phyloP scores from a whole-genome alignment of 495 filamentous ascomycete genomes.

The Xylaria curta region DNA sequence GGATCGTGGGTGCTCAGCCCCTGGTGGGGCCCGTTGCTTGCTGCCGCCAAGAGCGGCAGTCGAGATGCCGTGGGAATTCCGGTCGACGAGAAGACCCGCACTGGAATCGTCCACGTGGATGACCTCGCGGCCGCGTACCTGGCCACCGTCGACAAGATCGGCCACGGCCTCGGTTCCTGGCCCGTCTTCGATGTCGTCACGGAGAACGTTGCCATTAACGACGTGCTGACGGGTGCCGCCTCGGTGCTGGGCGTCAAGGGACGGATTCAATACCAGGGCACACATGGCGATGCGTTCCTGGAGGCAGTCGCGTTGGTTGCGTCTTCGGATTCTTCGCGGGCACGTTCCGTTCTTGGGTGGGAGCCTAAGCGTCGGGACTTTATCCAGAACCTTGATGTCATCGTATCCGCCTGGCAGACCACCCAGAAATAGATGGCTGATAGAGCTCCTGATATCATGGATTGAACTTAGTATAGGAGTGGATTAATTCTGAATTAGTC shows the following conservation, averaged over 20 bases:
- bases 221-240: neutral
- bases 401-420: neutral
- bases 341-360: constrained; percentile 49
- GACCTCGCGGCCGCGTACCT: neutral
- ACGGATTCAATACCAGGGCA: constrained; percentile 34
- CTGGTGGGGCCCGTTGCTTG: neutral
- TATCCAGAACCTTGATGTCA: constrained; percentile 13
- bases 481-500: neutral
- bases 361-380: constrained; percentile 40
- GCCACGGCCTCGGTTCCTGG: neutral
- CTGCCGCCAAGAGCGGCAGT: neutral
- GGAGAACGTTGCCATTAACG: constrained; percentile 16
- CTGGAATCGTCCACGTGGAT: neutral
- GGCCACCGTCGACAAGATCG: neutral
- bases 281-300: constrained; percentile 36
- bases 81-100: neutral
- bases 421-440: neutral
- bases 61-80: neutral
- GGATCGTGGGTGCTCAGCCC: constrained; percentile 15
- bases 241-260: constrained; percentile 42
- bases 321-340: constrained; percentile 39
- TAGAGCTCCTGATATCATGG: neutral
- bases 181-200: constrained; percentile 31
- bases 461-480: neutral
- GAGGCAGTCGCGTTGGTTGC: constrained; percentile 40